Conservation (phyloP, 768 basidiomycete genomes). For the Russula abietina region DNA sequence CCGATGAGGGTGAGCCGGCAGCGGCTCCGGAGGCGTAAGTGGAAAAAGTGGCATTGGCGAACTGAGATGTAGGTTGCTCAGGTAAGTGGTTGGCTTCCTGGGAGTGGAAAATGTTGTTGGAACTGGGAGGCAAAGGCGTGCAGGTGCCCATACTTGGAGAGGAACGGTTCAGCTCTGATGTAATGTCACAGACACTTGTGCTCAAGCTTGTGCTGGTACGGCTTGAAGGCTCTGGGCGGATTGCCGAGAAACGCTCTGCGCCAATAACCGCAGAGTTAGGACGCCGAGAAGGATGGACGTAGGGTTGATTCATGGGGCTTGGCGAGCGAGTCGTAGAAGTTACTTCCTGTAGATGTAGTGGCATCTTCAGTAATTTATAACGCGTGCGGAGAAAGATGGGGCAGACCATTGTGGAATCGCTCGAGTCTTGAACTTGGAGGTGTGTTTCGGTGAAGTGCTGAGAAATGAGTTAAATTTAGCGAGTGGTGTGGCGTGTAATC, state of each 20-base stretch:
- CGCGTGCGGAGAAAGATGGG: not conserved
- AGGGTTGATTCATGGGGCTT: constrained; percentile 5
- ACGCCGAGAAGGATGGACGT: not conserved
- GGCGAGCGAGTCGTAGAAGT: not conserved
- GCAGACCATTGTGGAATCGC: constrained; percentile 1
- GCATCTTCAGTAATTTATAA: not conserved
- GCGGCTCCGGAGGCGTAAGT: not conserved
- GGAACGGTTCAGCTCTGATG: not conserved
- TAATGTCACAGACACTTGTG: constrained; percentile 8
- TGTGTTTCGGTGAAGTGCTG: constrained; percentile 20
- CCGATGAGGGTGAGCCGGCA: not conserved
- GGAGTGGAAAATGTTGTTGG: not conserved
- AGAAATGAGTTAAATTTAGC: not conserved
- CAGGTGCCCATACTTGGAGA: constrained; percentile 1
- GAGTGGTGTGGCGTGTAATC: not conserved
- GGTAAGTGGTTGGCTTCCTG: not conserved
- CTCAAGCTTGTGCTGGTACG: constrained; percentile 8
- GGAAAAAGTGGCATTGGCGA: not conserved
- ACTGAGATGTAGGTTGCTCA: not conserved
- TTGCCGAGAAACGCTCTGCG: not conserved
- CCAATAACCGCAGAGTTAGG: not conserved
- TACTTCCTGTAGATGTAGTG: not conserved
- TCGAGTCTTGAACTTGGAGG: constrained; percentile 10
- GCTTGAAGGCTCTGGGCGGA: constrained; percentile 4
- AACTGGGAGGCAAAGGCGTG: not conserved